These are phyloP conservation scores for Yarrowia sp. DNA, from an alignment of 805 yeast species.

Conservation along the genomic window DNA sequence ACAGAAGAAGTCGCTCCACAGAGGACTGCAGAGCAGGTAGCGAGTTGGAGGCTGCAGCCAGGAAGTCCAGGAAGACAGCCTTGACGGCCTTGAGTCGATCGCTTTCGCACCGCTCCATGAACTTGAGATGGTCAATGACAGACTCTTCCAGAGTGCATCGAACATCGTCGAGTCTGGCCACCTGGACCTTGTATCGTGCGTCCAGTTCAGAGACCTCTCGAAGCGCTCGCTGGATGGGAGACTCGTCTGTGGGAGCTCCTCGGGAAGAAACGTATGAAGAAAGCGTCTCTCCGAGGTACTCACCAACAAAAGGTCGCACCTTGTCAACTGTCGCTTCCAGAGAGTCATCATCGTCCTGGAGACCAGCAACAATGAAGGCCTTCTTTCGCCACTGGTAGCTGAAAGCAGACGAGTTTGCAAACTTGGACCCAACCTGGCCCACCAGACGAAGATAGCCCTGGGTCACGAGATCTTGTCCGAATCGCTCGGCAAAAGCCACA, in stretches of 20 bases:
- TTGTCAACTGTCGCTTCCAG: slow-evolving; percentile 24
- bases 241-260: slow-evolving; percentile 44
- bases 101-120: slow-evolving; percentile 77
- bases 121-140: slow-evolving; percentile 65
- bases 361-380: slow-evolving; percentile 55
- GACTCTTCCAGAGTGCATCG: slow-evolving; percentile 72
- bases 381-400: slow-evolving; percentile 76
- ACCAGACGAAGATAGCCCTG: slow-evolving; percentile 60
- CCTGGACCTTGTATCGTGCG: slow-evolving; percentile 50
- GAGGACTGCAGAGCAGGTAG: slow-evolving; percentile 55
- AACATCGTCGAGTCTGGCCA: slow-evolving; percentile 56
- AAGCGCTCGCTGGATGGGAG: slow-evolving; percentile 49
- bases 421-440: slow-evolving; percentile 56
- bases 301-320: slow-evolving; percentile 35
- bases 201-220: slow-evolving; percentile 61
- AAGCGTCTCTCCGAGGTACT: slow-evolving; percentile 35
- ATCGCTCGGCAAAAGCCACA: slow-evolving; percentile 58
- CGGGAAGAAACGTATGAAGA: slow-evolving; percentile 30
- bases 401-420: slow-evolving; percentile 71
- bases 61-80: slow-evolving; percentile 68
- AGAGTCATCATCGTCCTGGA: slow-evolving; percentile 28
- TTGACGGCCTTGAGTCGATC: slow-evolving; percentile 75
- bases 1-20: slow-evolving; percentile 57
- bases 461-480: slow-evolving; percentile 68
- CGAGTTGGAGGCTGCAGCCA: slow-evolving; percentile 61